Percentiles rank a stretch among this genome's conserved stretches.
phyloP scores from a whole-genome alignment of 495 filamentous ascomycete genomes.

The Lasiosphaeris hirsuta region DNA sequence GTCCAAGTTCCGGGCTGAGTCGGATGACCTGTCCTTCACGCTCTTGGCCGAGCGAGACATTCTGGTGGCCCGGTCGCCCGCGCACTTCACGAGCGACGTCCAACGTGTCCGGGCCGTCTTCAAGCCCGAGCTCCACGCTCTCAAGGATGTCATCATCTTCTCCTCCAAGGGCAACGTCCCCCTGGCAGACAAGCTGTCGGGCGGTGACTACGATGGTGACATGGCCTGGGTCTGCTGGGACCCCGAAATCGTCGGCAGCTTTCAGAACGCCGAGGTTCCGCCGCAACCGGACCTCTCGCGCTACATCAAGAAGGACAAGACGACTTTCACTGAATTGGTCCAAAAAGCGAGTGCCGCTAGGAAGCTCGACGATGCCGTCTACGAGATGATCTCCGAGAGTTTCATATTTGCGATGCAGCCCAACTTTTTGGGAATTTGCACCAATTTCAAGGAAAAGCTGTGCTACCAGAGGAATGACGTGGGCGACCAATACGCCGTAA shows the following conservation, averaged over 20 bases:
- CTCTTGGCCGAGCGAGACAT: conserved; percentile 67
- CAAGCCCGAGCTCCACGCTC: conserved; percentile 63
- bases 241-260: conserved; percentile 64
- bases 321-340: conserved; percentile 48
- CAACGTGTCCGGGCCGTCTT: conserved; percentile 61
- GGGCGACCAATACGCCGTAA: conserved; percentile 49
- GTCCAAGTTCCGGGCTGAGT: conserved; percentile 52
- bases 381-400: conserved; percentile 49
- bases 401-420: conserved; percentile 65
- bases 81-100: conserved; percentile 78
- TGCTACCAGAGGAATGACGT: conserved; percentile 62
- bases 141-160: conserved; percentile 87
- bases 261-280: conserved; percentile 65
- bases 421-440: conserved; percentile 69
- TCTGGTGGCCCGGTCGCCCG: conserved; percentile 81
- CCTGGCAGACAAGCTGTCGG: conserved; percentile 78
- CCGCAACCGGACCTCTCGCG: conserved; percentile 43
- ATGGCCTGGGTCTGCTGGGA: conserved; percentile 92
- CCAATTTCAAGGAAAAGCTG: conserved; percentile 66
- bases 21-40: conserved; percentile 53
- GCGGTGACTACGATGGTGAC: conserved; percentile 95
- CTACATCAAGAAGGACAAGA: conserved; percentile 57
- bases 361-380: conserved; percentile 18
- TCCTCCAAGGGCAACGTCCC: conserved; percentile 64
- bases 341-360: background rate